A percentile compares a stretch with the other conserved stretches of the same genome.
phyloP scores from a whole-genome alignment of 2,329 filamentous ascomycete species.

The Cladophialophora bantiana region DNA sequence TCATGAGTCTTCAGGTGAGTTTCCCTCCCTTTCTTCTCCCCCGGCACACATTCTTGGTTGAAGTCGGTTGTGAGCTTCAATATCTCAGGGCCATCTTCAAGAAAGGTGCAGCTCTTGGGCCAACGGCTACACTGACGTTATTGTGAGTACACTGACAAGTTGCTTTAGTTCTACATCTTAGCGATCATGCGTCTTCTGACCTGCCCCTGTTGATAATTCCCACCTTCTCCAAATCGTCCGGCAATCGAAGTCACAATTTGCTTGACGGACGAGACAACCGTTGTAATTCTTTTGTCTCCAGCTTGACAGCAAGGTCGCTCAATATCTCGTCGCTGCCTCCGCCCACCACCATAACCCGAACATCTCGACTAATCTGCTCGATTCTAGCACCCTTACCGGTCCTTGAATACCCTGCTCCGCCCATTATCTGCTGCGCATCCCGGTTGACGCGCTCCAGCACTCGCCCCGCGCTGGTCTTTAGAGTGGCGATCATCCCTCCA shows the following conservation, averaged over 20 bases:
- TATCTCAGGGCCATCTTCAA: background rate
- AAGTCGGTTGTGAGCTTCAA: background rate
- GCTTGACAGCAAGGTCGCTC: constrained; percentile 71
- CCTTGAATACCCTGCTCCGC: constrained; percentile 74
- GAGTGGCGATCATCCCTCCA: constrained; percentile 73
- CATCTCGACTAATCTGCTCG: constrained; percentile 70
- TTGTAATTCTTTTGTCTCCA: constrained; percentile 71
- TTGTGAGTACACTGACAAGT: background rate
- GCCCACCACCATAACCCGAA: constrained; percentile 67
- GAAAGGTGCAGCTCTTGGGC: background rate
- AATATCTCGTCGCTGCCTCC: constrained; percentile 77
- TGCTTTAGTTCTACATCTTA: background rate
- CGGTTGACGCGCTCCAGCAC: constrained; percentile 61
- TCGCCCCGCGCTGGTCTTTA: constrained; percentile 67
- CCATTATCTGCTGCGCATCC: constrained; percentile 65
- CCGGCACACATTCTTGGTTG: no score
- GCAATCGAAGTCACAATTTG: constrained; percentile 34
- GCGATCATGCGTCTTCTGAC: background rate
- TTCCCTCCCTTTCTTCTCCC: background rate
- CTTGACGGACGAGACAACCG: constrained; percentile 31
- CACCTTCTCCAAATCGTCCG: background rate
- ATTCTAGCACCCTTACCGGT: constrained; percentile 73
- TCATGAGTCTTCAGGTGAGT: background rate
- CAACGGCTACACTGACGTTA: background rate
- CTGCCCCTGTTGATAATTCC: background rate